Evolutionary conservation across 2,329 filamentous ascomycete species (phyloP).

Genomic region (Fusarium incarnatum): DNA sequence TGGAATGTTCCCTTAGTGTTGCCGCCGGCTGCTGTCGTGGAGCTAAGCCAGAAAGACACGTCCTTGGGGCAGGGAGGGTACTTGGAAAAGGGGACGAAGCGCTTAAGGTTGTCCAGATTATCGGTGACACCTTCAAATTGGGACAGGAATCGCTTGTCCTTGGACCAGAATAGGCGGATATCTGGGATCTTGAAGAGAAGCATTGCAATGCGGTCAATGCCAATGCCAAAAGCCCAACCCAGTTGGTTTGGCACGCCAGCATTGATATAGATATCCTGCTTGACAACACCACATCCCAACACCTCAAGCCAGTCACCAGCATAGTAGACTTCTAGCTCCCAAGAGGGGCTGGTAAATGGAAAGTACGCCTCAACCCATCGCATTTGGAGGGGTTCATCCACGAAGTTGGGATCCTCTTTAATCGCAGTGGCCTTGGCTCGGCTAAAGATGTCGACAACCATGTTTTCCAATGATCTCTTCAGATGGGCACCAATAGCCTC

Average conservation of each 20-base stretch:
- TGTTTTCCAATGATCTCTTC: slow-evolving; percentile 87
- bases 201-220: slow-evolving; percentile 96
- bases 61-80: slow-evolving; percentile 91
- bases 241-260: slow-evolving; percentile 80
- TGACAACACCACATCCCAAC: slow-evolving; percentile 89
- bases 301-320: slow-evolving; percentile 96
- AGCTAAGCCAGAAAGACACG: slow-evolving; percentile 87
- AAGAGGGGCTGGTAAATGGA: slow-evolving; percentile 94
- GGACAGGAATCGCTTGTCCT: slow-evolving; percentile 83
- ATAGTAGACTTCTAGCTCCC: slow-evolving; percentile 97
- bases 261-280: slow-evolving; percentile 82
- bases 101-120: slow-evolving; percentile 61
- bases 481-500: slow-evolving; percentile 87
- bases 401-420: slow-evolving; percentile 60
- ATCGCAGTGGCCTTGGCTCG: slow-evolving; percentile 76
- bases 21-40: slow-evolving; percentile 61
- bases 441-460: slow-evolving; percentile 90
- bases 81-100: slow-evolving; percentile 90
- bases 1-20: slow-evolving; percentile 71
- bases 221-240: slow-evolving; percentile 96
- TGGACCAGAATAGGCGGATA: slow-evolving; percentile 96
- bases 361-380: slow-evolving; percentile 98
- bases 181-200: slow-evolving; percentile 95
- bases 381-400: slow-evolving; percentile 80
- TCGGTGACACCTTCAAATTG: slow-evolving; percentile 79